Conservation (phyloP, 345 rosid species). For the Garcia nutans region DNA sequence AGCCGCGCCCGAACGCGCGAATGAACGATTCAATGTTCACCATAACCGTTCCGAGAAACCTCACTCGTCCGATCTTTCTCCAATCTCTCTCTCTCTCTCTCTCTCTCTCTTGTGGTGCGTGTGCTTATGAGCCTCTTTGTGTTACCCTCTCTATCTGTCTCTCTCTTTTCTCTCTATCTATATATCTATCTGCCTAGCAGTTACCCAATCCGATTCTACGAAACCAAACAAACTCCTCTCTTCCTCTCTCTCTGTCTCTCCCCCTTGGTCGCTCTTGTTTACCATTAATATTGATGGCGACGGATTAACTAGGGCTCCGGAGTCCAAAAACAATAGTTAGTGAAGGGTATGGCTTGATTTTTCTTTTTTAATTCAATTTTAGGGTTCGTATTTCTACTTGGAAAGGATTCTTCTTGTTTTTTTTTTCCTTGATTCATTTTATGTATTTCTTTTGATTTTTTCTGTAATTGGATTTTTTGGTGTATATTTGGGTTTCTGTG, state of each 20-base stretch:
- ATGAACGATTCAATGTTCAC: constrained; percentile 27
- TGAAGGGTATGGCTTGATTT: constrained; percentile 5
- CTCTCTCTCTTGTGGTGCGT: constrained; percentile 10
- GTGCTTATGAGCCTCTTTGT: background rate
- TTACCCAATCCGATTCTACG: constrained; percentile 1
- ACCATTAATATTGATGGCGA: background rate
- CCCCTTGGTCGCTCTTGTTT: background rate
- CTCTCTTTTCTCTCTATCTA: background rate
- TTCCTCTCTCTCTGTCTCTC: background rate
- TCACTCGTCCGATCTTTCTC: constrained; percentile 33
- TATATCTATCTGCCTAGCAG: constrained; percentile 5
- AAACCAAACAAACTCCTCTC: background rate
- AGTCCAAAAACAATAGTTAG: background rate
- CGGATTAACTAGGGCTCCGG: background rate
- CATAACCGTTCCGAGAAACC: constrained; percentile 42
- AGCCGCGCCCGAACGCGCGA: constrained; percentile 45
- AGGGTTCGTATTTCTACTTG: constrained; percentile 12
- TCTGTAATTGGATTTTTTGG: background rate
- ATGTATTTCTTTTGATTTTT: background rate
- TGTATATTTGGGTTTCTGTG: background rate
- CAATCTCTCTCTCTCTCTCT: constrained; percentile 1
- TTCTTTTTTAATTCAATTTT: background rate
- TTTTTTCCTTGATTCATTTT: background rate
- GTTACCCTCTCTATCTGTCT: too few species aligned
- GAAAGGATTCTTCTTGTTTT: too few species aligned